Base-by-base conservation (phyloP, 306 rosid species). In the Trifolium fragiferum region DNA sequence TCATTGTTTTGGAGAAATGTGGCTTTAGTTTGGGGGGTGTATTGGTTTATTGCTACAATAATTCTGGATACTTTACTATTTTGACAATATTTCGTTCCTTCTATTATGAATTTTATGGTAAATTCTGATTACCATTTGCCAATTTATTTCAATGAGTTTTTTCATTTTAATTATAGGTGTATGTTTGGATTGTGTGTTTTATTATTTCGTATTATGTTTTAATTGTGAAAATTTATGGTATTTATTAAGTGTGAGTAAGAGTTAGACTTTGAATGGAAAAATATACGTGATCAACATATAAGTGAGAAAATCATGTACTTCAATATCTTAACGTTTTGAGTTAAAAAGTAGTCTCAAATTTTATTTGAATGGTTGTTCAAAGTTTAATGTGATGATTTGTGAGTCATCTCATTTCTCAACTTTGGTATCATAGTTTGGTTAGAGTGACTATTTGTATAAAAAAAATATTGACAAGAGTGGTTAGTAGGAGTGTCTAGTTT, bases 1-100 rank as follows among this genome's bases (percentile, higher is more conserved):
- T 41, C 33, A 2, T 19, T 30, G n/a, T 66, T 27, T 59, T 72
- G 84, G 77, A 73, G 77, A 74, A 76, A 82, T 78, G 76, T 82
- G 78, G 70, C 76, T 19, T 1, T 4, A 58, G 37, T 58, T 51
- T 20, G 19, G 64, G 38, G 38, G 18, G 25, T 58, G 37, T 25
- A 27, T 25, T 13, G 18, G 2, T 13, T 58, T 25, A 12, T 58
- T 58, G 64, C 38, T 25, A 58, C 64, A 25, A 25, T 25, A 7
- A 30, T 58, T 25, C 2, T 58, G 9, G 38, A 58, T 25, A 25
- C 18, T 58, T 12, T 6, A 4, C 1, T 8, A 0, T 57, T 5
- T 21, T 57, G 35, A 21, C 63, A 57, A 23, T 57, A 57, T 21
- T 55, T 21, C 10, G 32, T 21, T 16, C 8, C n/a, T 2, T 3